phyloP scores from a whole-genome alignment of 192 early-diverging fungal genomes.

The Mortierella hygrophila region DNA sequence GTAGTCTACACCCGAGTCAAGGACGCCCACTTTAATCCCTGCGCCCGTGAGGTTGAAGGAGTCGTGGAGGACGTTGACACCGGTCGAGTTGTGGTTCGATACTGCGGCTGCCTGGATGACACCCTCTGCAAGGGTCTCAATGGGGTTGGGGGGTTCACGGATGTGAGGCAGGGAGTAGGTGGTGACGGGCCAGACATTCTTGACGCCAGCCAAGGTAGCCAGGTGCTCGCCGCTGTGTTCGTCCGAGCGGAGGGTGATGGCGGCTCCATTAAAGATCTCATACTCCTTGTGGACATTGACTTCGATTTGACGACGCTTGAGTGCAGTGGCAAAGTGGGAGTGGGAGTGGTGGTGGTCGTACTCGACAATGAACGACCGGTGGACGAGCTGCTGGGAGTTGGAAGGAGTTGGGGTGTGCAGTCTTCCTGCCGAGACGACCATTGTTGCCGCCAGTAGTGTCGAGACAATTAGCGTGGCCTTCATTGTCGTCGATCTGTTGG shows the following conservation, averaged over 20 bases:
- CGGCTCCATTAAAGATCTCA: slow-evolving; percentile 59
- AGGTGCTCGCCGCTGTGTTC: slow-evolving; percentile 36
- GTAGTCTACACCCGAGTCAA: slow-evolving; percentile 81
- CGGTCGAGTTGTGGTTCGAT: slow-evolving; percentile 61
- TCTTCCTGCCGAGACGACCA: slow-evolving; percentile 5
- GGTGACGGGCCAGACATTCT: slow-evolving; percentile 67
- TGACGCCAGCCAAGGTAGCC: slow-evolving; percentile 46
- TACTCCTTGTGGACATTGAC: slow-evolving; percentile 55
- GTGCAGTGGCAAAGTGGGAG: slow-evolving; percentile 14
- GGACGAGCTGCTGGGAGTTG: slow-evolving; percentile 5
- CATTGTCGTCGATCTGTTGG: neutral
- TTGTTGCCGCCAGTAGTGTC: slow-evolving; percentile 8
- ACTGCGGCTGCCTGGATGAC: slow-evolving; percentile 23
- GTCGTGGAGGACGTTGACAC: slow-evolving; percentile 61
- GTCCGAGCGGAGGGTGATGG: slow-evolving; percentile 49
- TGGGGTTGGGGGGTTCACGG: slow-evolving; percentile 5
- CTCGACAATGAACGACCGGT: slow-evolving; percentile 5
- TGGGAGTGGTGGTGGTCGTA: neutral
- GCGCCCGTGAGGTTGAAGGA: slow-evolving; percentile 68
- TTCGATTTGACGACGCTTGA: slow-evolving; percentile 15
- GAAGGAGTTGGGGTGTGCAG: neutral
- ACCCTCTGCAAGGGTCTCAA: neutral
- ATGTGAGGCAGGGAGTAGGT: slow-evolving; percentile 23
- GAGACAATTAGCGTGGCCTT: slow-evolving; percentile 5
- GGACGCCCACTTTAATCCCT: slow-evolving; percentile 74